Evolutionary conservation across 2,329 filamentous ascomycete genomes (phyloP).

Genomic region (Colletotrichum spinosum): DNA sequence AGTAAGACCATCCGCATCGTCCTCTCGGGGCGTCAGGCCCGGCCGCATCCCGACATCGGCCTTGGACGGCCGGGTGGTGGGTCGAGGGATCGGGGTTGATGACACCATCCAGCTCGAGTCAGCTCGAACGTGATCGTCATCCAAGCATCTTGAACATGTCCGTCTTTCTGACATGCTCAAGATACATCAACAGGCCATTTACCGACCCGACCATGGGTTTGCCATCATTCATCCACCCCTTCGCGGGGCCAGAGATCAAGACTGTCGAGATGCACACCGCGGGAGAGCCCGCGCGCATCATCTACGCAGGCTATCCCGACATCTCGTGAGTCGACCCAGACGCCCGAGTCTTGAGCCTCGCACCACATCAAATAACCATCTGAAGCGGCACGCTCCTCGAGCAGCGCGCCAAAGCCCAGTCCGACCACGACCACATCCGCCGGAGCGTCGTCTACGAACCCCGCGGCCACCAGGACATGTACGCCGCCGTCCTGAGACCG

Average conservation of each 20-base stretch:
- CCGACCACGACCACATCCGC: constrained; percentile 27
- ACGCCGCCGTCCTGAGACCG: constrained; percentile 29
- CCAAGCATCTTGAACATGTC: background rate
- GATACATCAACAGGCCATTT: no score
- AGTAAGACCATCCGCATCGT: no score
- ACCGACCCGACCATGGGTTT: constrained; percentile 5
- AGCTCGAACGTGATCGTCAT: background rate
- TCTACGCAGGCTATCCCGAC: constrained; percentile 53
- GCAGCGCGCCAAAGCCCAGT: constrained; percentile 44
- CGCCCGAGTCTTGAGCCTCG: background rate
- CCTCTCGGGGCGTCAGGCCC: background rate
- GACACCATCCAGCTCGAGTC: background rate
- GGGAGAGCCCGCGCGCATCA: constrained; percentile 61
- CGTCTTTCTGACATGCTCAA: background rate
- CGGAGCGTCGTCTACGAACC: constrained; percentile 32
- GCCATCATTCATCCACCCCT: constrained; percentile 18
- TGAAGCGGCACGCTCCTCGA: constrained; percentile 51
- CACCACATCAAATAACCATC: background rate
- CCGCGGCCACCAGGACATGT: constrained; percentile 37
- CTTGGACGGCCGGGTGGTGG: constrained; percentile 16
- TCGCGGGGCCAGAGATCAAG: constrained; percentile 13
- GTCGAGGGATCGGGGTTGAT: no score
- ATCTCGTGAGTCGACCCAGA: constrained; percentile 36
- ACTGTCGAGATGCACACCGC: constrained; percentile 59
- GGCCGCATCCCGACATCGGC: constrained; percentile 24